These are phyloP conservation scores for Spizellomyces punctatus DNA, from an alignment of 192 early-diverging fungal genomes.

Conservation along the genomic window DNA sequence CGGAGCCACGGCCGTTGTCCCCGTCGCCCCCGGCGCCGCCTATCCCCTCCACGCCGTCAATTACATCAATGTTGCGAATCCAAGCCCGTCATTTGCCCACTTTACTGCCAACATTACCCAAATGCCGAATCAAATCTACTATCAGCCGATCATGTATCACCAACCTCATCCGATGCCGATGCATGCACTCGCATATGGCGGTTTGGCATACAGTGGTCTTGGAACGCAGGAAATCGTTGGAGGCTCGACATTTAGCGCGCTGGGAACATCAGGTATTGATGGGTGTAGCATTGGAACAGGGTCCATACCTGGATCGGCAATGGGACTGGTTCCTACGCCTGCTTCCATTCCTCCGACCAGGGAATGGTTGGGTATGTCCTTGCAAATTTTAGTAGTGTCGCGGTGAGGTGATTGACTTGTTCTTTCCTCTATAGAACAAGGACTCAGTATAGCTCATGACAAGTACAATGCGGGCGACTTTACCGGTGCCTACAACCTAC, in stretches of 20 bases:
- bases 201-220: background rate
- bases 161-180: constrained; percentile 23
- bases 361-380: constrained; percentile 26
- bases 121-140: constrained; percentile 30
- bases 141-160: constrained; percentile 34
- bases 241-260: too few species aligned
- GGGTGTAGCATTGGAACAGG: background rate
- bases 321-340: background rate
- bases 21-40: background rate
- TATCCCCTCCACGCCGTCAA: constrained; percentile 15
- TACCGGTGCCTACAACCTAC: constrained; percentile 37
- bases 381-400: background rate
- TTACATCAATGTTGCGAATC: constrained; percentile 21
- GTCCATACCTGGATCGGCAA: background rate
- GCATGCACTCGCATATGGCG: constrained; percentile 16
- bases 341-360: background rate
- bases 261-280: too few species aligned
- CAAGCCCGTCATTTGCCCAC: constrained; percentile 32
- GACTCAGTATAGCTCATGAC: constrained; percentile 35
- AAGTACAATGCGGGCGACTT: constrained; percentile 48
- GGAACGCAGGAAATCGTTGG: background rate
- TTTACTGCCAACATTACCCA: constrained; percentile 40
- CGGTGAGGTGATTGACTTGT: background rate
- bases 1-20: background rate
- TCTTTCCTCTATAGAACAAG: constrained; percentile 4